Conservation (phyloP, 208 protist genomes). For the Trichomonas gallinae region DNA sequence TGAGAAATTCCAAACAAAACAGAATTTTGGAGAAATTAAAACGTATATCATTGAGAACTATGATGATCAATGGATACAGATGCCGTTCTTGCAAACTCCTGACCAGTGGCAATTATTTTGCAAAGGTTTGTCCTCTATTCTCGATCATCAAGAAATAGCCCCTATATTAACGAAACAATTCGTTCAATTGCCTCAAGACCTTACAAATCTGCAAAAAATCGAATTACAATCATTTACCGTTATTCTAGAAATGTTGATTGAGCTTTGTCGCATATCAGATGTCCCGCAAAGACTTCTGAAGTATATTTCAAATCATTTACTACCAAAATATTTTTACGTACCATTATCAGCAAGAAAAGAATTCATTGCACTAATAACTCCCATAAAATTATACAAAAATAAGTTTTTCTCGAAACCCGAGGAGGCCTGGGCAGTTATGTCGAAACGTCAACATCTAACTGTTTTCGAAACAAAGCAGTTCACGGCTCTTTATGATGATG, state of each 20-base stretch:
- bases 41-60: neutral
- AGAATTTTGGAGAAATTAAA: neutral
- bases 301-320: neutral
- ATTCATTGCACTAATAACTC: neutral
- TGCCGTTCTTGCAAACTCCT: neutral
- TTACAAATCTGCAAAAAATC: neutral
- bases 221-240: neutral
- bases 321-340: neutral
- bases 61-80: neutral
- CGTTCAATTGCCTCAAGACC: neutral
- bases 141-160: neutral
- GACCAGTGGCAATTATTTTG: neutral
- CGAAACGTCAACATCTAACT: neutral
- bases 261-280: neutral
- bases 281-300: neutral
- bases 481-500: neutral
- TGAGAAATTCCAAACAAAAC: neutral
- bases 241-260: neutral
- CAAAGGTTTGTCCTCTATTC: neutral
- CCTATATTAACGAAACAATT: neutral
- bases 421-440: neutral
- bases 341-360: neutral
- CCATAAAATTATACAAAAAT: neutral
- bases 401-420: neutral
- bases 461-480: neutral